phyloP scores from a whole-genome alignment of 2,329 filamentous ascomycete species.

The Drechslerella coelobrocha region DNA sequence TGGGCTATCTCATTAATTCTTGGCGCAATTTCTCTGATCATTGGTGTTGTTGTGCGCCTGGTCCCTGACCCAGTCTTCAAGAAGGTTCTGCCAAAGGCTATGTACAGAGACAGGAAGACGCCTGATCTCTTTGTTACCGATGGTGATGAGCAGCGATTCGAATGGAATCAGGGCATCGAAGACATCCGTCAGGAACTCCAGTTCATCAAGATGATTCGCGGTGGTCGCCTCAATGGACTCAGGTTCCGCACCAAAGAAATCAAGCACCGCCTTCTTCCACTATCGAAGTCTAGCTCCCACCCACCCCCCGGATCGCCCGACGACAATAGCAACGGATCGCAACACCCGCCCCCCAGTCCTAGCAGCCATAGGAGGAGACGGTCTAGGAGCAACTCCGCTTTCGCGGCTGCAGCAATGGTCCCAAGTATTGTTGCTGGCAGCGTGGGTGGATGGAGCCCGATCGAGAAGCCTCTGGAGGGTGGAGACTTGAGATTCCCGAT shows the following conservation, averaged over 20 bases:
- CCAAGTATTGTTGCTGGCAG: conserved; percentile 55
- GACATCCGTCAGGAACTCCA: conserved; percentile 81
- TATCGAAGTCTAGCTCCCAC: conserved; percentile 69
- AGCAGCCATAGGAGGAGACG: conserved; percentile 70
- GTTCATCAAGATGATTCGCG: conserved; percentile 80
- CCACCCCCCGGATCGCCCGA: conserved; percentile 67
- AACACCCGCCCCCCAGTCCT: conserved; percentile 63
- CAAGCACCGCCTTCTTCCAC: conserved; percentile 76
- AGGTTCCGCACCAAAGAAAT: conserved; percentile 67
- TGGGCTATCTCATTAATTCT: conserved; percentile 66
- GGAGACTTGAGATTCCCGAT: conserved; percentile 27
- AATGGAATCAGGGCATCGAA: conserved; percentile 74
- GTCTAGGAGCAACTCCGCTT: conserved; percentile 67
- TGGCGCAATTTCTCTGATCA: conserved; percentile 63
- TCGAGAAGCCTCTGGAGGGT: conserved; percentile 51
- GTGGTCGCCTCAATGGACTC: conserved; percentile 79
- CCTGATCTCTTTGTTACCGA: conserved; percentile 68
- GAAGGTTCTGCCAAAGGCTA: conserved; percentile 57
- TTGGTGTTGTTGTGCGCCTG: conserved; percentile 62
- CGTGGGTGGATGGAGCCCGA: conserved; percentile 55
- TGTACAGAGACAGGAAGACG: conserved; percentile 50
- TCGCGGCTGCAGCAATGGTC: conserved; percentile 63
- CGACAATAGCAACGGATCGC: conserved; percentile 66
- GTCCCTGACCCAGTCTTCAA: conserved; percentile 67
- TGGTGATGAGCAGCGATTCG: conserved; percentile 66